Base-by-base conservation (phyloP, 192 early-diverging fungal species). In the Coemansia sp. region DNA sequence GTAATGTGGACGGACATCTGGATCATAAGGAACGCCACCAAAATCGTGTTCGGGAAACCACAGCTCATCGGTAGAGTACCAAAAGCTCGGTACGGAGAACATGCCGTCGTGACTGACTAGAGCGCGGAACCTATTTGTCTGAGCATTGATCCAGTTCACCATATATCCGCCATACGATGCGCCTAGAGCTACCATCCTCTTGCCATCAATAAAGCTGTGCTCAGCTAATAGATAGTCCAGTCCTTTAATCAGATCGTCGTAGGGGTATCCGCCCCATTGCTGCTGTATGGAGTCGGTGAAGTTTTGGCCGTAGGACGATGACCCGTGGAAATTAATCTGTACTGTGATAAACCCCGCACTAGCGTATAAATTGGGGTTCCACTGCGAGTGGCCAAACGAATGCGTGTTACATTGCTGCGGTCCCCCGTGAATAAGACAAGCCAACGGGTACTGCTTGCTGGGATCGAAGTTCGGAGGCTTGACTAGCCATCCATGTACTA, bases 101-200 rank as follows among this genome's bases (percentile, higher is more conserved):
- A 89, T 84, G 62, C 92, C 92, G 70, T 91, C 92, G 64, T 93
- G 91, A 66, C 85, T 89, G 30, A 93, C 91, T 50, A 91, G 70
- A 23, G 77, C 80, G 49, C 77, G 76, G 77, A 94, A 94, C 23
- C 88, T 76, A 14, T 82, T 57, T 7, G 88, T 91, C 68, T 93
- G 88, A 8, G 86, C 88, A 66, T 94, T 94, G 67, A 94, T 79
- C 91, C 92, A 94, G 80, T 94, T 94, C 59, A 91, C 83, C 93
- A 91, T 91, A 68, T 87, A 92, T 13, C 91, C 92, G 70, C 93
- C 93, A 75, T 93, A 94, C 7, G 86, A 88, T 1, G 89, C 92
- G 47, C 93, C 93, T 33, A 93, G 69, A 28, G 83, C 91, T 39
- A 81, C 81, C 30, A 93, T 69, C 14, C 88, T 78, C 0, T 62